Conservation (phyloP, 805 yeast species). For the Cyberlindnera euphorbiae region DNA sequence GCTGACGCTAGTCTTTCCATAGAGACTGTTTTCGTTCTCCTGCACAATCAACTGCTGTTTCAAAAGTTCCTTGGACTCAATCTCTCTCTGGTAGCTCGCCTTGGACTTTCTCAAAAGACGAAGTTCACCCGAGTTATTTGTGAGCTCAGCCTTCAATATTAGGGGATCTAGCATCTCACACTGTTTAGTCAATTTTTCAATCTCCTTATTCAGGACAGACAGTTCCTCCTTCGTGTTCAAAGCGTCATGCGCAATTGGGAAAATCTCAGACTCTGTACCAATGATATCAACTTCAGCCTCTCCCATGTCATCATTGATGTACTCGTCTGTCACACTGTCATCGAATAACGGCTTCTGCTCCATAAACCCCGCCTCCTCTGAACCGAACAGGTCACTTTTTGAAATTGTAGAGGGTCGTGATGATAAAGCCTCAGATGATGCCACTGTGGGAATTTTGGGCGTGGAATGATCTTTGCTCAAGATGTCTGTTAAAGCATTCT, state of each 20-base stretch:
- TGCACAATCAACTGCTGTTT: slow-evolving; percentile 79
- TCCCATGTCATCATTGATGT: slow-evolving; percentile 21
- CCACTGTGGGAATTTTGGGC: slow-evolving; percentile 1
- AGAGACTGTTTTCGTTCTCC: slow-evolving; percentile 75
- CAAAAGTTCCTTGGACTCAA: slow-evolving; percentile 67
- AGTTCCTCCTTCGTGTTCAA: slow-evolving; percentile 65
- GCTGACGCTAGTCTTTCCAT: slow-evolving; percentile 53
- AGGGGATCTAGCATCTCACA: slow-evolving; percentile 60
- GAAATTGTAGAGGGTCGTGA: slow-evolving; percentile 6
- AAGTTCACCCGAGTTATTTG: slow-evolving; percentile 68
- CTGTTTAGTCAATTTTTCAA: slow-evolving; percentile 58
- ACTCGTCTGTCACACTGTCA: slow-evolving; percentile 15
- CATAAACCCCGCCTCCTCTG: slow-evolving; percentile 18
- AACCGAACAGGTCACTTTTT: slow-evolving; percentile 25
- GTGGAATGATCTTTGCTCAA: slow-evolving; percentile 9
- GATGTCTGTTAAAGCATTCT: slow-evolving; percentile 16
- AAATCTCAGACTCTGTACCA: slow-evolving; percentile 33
- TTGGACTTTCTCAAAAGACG: slow-evolving; percentile 66
- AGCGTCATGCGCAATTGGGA: slow-evolving; percentile 65
- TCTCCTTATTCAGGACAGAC: slow-evolving; percentile 48
- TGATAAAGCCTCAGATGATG: slow-evolving; percentile 5
- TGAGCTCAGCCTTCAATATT: slow-evolving; percentile 75
- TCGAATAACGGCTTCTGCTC: slow-evolving; percentile 25
- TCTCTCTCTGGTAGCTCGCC: slow-evolving; percentile 61
- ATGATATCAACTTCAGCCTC: slow-evolving; percentile 22